Evolutionary conservation across 257 asterid species (phyloP).

Genomic region (Phtheirospermum japonicum): DNA sequence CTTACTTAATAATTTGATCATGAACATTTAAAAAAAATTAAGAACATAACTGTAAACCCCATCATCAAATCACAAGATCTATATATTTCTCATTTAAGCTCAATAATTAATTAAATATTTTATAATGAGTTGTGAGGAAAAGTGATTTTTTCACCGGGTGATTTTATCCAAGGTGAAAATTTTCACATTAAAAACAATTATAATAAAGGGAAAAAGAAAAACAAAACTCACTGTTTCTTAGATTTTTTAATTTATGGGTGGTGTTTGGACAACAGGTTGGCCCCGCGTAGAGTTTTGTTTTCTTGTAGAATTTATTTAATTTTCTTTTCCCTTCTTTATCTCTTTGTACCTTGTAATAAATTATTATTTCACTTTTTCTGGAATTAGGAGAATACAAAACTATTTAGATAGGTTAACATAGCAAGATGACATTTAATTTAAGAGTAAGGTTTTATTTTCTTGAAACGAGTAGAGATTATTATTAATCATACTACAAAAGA

Average conservation of each 20-base stretch:
- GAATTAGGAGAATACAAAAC: too few relatives aligned
- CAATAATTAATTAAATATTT: not conserved
- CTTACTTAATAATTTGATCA: not conserved
- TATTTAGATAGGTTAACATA: too few relatives aligned
- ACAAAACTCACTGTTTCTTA: constrained; percentile 45
- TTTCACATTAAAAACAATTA: not conserved
- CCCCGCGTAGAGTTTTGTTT: constrained; percentile 47
- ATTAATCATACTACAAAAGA: too few relatives aligned
- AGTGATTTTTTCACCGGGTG: too few relatives aligned
- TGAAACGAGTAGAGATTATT: too few relatives aligned
- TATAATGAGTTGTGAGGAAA: too few relatives aligned
- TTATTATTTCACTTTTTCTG: constrained; percentile 10
- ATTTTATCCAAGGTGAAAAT: too few relatives aligned
- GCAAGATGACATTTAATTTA: not conserved
- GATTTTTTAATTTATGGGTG: constrained; percentile 28
- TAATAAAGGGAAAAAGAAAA: not conserved
- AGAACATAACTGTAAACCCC: too few relatives aligned
- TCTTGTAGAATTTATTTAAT: constrained; percentile 27
- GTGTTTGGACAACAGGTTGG: constrained; percentile 30
- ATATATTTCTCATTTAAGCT: not conserved
- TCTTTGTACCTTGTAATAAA: not conserved
- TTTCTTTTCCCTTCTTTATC: constrained; percentile 23
- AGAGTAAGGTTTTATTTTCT: too few relatives aligned
- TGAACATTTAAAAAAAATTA: too few relatives aligned
- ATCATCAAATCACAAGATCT: not conserved